Conservation (phyloP, 345 rosid genomes). For the Melaleuca alternifolia region DNA sequence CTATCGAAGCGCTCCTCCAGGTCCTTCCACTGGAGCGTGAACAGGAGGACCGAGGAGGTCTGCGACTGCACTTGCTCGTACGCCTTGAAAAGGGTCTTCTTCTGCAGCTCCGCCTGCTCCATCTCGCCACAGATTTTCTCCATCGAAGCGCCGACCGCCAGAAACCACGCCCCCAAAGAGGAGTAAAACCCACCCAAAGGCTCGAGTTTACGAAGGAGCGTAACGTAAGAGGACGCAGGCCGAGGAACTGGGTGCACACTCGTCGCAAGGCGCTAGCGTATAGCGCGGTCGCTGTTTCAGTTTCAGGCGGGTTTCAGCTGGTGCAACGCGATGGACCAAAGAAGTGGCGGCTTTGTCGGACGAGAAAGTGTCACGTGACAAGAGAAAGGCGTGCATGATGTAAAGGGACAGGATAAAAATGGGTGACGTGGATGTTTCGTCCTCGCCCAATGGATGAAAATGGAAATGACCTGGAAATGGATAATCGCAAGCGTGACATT, state of each 20-base stretch:
- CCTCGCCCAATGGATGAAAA: neutral
- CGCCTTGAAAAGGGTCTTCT: neutral
- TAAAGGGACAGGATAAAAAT: neutral
- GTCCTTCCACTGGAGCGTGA: slow-evolving; percentile 22
- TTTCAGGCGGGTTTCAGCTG: neutral
- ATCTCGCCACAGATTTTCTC: neutral
- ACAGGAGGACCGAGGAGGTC: slow-evolving; percentile 10
- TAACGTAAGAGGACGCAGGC: neutral
- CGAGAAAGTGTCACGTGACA: neutral
- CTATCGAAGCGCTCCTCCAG: slow-evolving; percentile 11
- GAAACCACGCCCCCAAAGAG: neutral
- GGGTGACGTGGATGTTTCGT: neutral
- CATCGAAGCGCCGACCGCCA: neutral
- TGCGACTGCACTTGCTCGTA: slow-evolving; percentile 10
- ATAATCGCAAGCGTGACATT: too few relatives aligned
- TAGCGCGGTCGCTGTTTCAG: neutral
- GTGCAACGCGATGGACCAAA: neutral
- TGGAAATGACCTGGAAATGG: too few relatives aligned
- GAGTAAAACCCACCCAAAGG: neutral
- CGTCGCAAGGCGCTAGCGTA: neutral
- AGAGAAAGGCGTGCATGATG: too few relatives aligned
- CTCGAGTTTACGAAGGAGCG: neutral
- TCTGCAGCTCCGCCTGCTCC: slow-evolving; percentile 2
- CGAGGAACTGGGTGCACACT: neutral
- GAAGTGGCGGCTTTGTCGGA: neutral